These are phyloP conservation scores for Alternaria consortialis DNA, from an alignment of 2,329 filamentous ascomycete species.

Conservation along the genomic window DNA sequence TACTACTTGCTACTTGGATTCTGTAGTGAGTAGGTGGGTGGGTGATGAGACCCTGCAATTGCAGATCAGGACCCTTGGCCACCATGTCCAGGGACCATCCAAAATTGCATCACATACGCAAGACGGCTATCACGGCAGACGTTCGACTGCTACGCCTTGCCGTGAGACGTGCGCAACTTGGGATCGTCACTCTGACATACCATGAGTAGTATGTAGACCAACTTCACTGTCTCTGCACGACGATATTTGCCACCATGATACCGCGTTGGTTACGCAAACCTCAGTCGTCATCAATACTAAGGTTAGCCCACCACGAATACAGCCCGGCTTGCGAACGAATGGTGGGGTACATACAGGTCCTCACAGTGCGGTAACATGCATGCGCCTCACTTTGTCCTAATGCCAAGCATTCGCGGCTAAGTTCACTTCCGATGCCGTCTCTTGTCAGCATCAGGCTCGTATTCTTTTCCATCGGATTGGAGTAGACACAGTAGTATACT, in stretches of 20 bases:
- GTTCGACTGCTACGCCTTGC: constrained; percentile 2
- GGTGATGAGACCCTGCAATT: neutral
- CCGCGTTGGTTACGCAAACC: neutral
- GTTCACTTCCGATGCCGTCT: neutral
- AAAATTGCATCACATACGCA: constrained; percentile 1
- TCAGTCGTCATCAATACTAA: neutral
- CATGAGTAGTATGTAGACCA: neutral
- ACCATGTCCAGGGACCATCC: constrained; percentile 20
- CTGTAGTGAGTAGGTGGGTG: neutral
- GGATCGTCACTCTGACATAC: neutral
- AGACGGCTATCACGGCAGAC: constrained; percentile 15
- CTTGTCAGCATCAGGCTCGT: constrained; percentile 1
- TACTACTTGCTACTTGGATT: neutral
- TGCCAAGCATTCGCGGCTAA: neutral
- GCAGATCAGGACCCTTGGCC: constrained; percentile 1
- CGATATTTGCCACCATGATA: neutral
- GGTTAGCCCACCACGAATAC: neutral
- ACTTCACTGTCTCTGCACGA: neutral
- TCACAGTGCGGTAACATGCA: neutral
- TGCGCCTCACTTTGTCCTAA: neutral
- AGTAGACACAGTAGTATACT: neutral
- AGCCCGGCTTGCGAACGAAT: constrained; percentile 6
- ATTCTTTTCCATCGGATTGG: neutral
- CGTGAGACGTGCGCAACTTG: constrained; percentile 13
- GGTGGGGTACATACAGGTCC: neutral